A percentile compares a stretch with the other conserved stretches of the same genome.
Conservation (phyloP, 2,329 filamentous ascomycete species). For the Pseudogymnoascus sp. region DNA sequence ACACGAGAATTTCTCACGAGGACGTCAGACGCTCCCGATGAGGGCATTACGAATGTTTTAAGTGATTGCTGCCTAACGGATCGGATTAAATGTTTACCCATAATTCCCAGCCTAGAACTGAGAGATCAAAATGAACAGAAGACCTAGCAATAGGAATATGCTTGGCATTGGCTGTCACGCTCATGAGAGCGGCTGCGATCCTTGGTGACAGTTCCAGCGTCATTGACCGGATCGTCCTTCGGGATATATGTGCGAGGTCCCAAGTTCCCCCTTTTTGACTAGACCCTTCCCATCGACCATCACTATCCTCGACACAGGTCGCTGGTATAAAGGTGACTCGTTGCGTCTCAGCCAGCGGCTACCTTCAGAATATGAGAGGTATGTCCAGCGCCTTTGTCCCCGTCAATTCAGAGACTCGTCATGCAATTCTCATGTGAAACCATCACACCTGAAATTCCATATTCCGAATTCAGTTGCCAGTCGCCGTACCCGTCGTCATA, state of each 20-base stretch:
- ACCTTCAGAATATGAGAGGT: background rate
- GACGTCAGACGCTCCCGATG: no score
- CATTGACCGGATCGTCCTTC: background rate
- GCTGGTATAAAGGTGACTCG: background rate
- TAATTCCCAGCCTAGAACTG: no score
- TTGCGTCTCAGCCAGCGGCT: background rate
- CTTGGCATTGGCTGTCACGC: background rate
- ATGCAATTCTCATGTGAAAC: background rate
- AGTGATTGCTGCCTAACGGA: no score
- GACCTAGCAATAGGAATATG: background rate
- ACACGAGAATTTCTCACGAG: no score
- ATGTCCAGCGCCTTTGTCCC: background rate
- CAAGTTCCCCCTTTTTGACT: background rate
- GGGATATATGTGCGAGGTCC: background rate
- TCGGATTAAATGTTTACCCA: no score
- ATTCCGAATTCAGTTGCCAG: background rate
- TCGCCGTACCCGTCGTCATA: constrained; percentile 2
- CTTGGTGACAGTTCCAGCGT: background rate
- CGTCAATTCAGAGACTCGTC: background rate
- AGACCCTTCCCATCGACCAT: background rate
- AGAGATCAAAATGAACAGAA: background rate
- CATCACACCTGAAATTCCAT: background rate
- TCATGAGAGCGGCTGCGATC: background rate
- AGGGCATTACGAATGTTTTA: no score
- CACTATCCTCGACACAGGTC: background rate